Conservation (phyloP, 257 asterid species). For the Solanum chilense region DNA sequence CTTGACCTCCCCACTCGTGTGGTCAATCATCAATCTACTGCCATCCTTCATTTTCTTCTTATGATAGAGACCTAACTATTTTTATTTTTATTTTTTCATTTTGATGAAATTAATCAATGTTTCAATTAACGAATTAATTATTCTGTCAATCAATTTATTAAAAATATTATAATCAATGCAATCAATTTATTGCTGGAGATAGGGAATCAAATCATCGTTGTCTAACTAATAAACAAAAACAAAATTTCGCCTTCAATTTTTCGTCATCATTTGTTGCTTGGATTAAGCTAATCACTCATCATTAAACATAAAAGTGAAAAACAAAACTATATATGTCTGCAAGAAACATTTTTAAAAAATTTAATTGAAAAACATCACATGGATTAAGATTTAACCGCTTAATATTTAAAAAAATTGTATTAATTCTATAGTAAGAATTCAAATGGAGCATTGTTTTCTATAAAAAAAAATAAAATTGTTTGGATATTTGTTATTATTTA, state of each 20-base stretch:
- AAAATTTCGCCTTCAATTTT: neutral
- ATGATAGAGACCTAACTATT: neutral
- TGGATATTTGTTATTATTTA: neutral
- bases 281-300: neutral
- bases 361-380: neutral
- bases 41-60: neutral
- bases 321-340: neutral
- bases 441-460: too few relatives aligned
- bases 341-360: neutral
- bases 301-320: neutral
- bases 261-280: neutral
- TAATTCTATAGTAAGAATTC: too few relatives aligned
- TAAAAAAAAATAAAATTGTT: neutral
- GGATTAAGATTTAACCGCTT: neutral
- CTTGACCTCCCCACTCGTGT: slow-evolving; percentile 70
- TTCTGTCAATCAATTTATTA: neutral
- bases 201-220: neutral
- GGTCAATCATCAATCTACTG: slow-evolving; percentile 46
- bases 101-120: neutral
- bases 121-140: neutral
- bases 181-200: neutral
- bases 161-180: neutral
- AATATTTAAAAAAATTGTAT: neutral
- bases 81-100: neutral
- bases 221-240: neutral